Evolutionary conservation across 257 asterid species (phyloP), one percentile per base, ranked within the genome.

Genomic region (Primulina eburnea): DNA sequence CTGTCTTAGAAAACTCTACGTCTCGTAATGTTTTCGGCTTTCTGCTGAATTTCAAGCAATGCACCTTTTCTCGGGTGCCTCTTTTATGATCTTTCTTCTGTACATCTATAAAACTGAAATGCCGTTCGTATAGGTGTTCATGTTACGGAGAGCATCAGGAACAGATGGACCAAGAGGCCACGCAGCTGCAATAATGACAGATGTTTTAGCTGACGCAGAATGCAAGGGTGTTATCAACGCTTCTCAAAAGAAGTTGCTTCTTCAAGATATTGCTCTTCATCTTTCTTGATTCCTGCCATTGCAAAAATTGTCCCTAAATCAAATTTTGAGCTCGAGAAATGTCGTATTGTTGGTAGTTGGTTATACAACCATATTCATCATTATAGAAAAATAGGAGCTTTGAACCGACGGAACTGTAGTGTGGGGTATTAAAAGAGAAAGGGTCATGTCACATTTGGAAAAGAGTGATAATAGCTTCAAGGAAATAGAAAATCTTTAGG

Each of bases 181-280:
- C 56, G 95, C 97, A 0, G 97, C 89, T 30, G 91, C 97, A 40
- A 86, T 90, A 71, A 90, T 90, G 97, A 80, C 91, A 0, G 95
- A 90, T 43, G 95, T 90, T 69, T 77, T 88, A 84, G 91, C 77
- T 65, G 95, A 90, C 26, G 91, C 97, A 0, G 95, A 90, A 71
- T 88, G 95, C 72, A 85, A 84, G 69, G 87, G 84, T 18, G 72
- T 83, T 65, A 90, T 90, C 64, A 83, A 76, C 64, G 88, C 97
- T 8, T 81, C 93, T n/a, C 97, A 90, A 73, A 90, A 83, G 87
- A 90, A 90, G 61, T 65, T 79, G 33, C 97, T 90, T 72, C 85
- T 88, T 32, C 95, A 88, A 71, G 83, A 90, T 79, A 86, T 90
- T 1, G 95, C 97, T 30, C 81, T 90, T 58, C 89, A 86, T 78